A percentile compares a stretch with the other conserved stretches of the same genome.
Evolutionary conservation across 169 alveolate species (phyloP).

Genomic region (Plasmodium billcollinsi): DNA sequence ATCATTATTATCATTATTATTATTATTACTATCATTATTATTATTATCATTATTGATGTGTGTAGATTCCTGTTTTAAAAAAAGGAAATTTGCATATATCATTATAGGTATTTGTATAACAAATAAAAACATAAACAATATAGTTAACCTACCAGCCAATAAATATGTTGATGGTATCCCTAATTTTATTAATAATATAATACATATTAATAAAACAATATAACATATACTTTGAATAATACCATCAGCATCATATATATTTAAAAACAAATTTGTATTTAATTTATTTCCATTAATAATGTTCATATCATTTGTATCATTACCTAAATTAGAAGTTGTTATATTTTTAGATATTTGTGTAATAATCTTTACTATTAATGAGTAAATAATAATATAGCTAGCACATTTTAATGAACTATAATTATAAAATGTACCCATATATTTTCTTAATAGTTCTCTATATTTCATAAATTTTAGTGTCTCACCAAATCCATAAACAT

Average conservation of each 20-base stretch:
- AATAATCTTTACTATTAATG: slow-evolving; percentile 64
- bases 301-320: slow-evolving; percentile 19
- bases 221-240: slow-evolving; percentile 59
- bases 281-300: slow-evolving; percentile 15
- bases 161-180: slow-evolving; percentile 69
- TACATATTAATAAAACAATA: slow-evolving; percentile 18
- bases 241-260: slow-evolving; percentile 43
- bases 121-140: slow-evolving; percentile 54
- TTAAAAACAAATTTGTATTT: slow-evolving; percentile 50
- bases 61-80: slow-evolving; percentile 10
- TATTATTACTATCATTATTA: background rate
- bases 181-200: slow-evolving; percentile 23
- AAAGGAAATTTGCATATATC: slow-evolving; percentile 42
- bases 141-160: slow-evolving; percentile 71
- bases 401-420: slow-evolving; percentile 76
- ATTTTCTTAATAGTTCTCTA: slow-evolving; percentile 82
- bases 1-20: background rate
- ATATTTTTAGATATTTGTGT: slow-evolving; percentile 79
- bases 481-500: slow-evolving; percentile 74
- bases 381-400: slow-evolving; percentile 55
- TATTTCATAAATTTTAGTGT: slow-evolving; percentile 84
- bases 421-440: slow-evolving; percentile 77
- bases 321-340: slow-evolving; percentile 15
- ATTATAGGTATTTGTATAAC: slow-evolving; percentile 45
- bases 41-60: background rate